Base-by-base conservation (phyloP, 2,329 filamentous ascomycete genomes). In the Pyrenochaeta sp. region DNA sequence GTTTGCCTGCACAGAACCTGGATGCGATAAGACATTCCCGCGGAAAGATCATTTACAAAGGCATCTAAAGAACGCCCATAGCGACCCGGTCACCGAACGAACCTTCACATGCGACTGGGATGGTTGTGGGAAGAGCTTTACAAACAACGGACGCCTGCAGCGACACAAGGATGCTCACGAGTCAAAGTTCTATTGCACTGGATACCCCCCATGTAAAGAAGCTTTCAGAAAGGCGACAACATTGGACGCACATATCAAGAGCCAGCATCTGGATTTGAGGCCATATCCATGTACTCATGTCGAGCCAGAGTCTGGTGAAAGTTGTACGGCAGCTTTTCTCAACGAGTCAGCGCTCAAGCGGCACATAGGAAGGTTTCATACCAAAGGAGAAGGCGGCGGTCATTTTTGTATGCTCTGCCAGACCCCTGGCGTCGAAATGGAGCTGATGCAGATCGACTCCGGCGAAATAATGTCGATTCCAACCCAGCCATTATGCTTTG, bases 201-300 rank as follows among this genome's bases (percentile, higher is more conserved):
- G 83, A 22, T 86, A 83, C 56, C 79, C 81, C 2, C 83, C 81
- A 1, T 96, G 91, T 72, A 81, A 82, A 13, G 82, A 90, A 72
- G 84, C 83, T 14, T 97, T 96, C 69, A 83, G 93, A 49, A 96
- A 96, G 72, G 87, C 90, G 66, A 85, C 90, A 54, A 95, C 91
- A 0, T 79, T 96, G 11, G 85, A 92, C 66, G 86, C 88, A 37
- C 93, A 97, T 67, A 82, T 96, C 51, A 83, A 86, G 40, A 82
- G 83, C 7, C 86, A 85, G 9, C 93, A 97, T 68, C 74, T 93
- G 26, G 77, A 86, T 19, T 72, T 87, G 46, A 83, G 86, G 31
- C 84, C 89, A 0, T 96, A 85, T 61, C 78, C 79, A 4, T 97
- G 93, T 68, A 75, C 77, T 1, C 77, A 86, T 44, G 54, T 79